These are phyloP conservation scores for Chlorella sp. DNA, from an alignment of 139 green algal species.

Conservation along the genomic window DNA sequence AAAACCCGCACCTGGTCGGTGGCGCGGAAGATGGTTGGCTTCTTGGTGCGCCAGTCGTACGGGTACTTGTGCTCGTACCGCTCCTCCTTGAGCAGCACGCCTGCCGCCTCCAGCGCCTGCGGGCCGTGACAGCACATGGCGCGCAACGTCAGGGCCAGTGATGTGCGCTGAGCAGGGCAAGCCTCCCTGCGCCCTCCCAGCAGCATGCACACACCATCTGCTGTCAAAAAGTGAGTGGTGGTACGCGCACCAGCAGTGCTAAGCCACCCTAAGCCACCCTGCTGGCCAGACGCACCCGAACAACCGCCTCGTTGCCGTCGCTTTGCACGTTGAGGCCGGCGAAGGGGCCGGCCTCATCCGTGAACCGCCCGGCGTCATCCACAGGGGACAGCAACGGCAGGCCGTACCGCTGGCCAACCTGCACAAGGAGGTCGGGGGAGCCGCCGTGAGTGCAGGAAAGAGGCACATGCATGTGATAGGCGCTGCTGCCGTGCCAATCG, in stretches of 20 bases:
- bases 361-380: conserved; percentile 96
- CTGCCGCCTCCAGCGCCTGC: conserved; percentile 65
- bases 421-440: not conserved
- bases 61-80: conserved; percentile 98
- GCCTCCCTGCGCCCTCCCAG: not conserved
- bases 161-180: not conserved
- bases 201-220: not conserved
- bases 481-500: too few relatives aligned
- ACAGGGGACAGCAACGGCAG: conserved; percentile 95
- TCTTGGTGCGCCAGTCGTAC: conserved; percentile 99
- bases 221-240: too few relatives aligned
- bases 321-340: conserved; percentile 77
- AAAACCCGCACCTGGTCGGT: conserved; percentile 90
- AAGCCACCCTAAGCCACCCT: not conserved
- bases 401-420: conserved; percentile 86
- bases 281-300: not conserved
- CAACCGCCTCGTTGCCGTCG: conserved; percentile 29
- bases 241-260: not conserved
- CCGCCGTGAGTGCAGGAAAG: too few relatives aligned
- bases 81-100: conserved; percentile 90
- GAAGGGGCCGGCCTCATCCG: conserved; percentile 89
- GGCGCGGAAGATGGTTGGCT: conserved; percentile 98
- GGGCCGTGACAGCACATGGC: not conserved
- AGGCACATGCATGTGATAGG: too few relatives aligned
- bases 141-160: too few relatives aligned